These are phyloP conservation scores for Tetragonia tetragonoides DNA, from an alignment of 148 eudicot species.

Conservation along the genomic window DNA sequence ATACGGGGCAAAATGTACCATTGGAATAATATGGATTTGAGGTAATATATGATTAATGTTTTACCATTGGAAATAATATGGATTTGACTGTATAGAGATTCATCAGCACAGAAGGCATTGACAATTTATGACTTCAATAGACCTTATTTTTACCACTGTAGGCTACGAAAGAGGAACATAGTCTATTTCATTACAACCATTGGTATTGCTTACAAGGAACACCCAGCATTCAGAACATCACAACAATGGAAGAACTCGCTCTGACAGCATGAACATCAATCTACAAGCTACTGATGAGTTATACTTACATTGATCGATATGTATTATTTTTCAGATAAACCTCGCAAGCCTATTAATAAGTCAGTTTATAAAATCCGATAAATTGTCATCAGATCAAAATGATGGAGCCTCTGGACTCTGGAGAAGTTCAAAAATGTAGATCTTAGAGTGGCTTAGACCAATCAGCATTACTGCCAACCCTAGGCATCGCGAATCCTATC, in stretches of 20 bases:
- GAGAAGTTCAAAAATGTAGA: background rate
- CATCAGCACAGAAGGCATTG: too few species aligned
- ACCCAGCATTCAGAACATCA: background rate
- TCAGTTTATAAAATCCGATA: background rate
- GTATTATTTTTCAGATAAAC: background rate
- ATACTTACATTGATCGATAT: background rate
- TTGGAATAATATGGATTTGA: too few species aligned
- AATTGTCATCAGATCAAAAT: background rate
- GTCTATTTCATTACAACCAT: background rate
- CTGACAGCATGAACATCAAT: conserved; percentile 3
- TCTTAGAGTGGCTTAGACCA: conserved; percentile 48
- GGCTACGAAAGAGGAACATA: too few species aligned
- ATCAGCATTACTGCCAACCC: conserved; percentile 82
- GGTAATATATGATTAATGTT: too few species aligned
- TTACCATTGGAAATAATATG: too few species aligned
- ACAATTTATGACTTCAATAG: too few species aligned
- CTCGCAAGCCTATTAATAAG: conserved; percentile 10
- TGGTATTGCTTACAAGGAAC: background rate
- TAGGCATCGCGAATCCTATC: conserved; percentile 46
- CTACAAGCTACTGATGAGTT: background rate
- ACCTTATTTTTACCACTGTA: too few species aligned
- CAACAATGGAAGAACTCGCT: background rate
- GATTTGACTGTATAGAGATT: too few species aligned
- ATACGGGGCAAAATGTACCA: too few species aligned
- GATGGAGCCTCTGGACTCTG: background rate